Conservation (phyloP, 192 early-diverging fungal genomes). For the Oehlia diaphana region DNA sequence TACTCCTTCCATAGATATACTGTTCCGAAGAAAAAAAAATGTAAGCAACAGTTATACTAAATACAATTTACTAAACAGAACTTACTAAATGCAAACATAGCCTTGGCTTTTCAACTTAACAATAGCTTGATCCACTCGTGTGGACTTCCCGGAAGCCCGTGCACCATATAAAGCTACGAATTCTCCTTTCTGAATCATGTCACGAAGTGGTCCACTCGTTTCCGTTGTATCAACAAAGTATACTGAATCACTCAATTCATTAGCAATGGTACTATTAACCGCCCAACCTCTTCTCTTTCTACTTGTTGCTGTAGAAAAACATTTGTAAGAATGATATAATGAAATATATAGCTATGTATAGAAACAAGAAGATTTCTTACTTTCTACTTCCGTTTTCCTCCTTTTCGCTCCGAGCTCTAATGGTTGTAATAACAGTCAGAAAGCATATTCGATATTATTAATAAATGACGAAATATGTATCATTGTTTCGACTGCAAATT, state of each 20-base stretch:
- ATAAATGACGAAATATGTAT: too few relatives aligned
- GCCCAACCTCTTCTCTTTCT: conserved; percentile 4
- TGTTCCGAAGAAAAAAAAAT: too few relatives aligned
- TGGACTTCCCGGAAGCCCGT: conserved; percentile 38
- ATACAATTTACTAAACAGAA: background rate
- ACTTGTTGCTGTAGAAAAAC: background rate
- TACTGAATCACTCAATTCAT: background rate
- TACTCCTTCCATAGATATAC: too few relatives aligned
- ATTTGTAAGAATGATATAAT: background rate
- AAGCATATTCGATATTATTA: background rate
- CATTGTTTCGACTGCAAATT: too few relatives aligned
- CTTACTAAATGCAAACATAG: conserved; percentile 37
- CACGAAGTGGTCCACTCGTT: too few relatives aligned
- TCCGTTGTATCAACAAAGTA: too few relatives aligned
- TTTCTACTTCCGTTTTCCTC: background rate
- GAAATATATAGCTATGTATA: background rate
- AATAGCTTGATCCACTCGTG: conserved; percentile 24
- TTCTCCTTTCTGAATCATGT: too few relatives aligned
- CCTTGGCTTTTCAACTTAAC: conserved; percentile 9
- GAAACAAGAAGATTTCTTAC: background rate
- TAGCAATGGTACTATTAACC: background rate
- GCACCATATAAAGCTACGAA: conserved; percentile 20
- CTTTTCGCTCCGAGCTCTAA: background rate
- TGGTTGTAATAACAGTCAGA: background rate
- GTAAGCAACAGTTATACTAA: too few relatives aligned